Base-by-base conservation (phyloP, 176 grass and related monocot species). In the Hyparrhenia diplandra region DNA sequence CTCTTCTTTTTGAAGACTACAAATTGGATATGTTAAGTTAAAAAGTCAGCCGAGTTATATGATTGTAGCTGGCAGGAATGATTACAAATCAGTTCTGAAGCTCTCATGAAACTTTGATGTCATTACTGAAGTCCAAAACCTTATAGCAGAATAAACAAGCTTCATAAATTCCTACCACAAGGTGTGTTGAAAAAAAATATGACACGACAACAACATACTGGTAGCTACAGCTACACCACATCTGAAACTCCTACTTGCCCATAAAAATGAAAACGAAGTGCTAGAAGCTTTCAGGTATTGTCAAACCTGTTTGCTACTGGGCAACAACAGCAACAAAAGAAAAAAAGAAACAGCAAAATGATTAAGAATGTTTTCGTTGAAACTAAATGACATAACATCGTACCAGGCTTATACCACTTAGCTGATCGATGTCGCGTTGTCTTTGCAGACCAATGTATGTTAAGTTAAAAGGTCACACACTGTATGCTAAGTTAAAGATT, bases 201-300 rank as follows among this genome's bases (percentile, higher is more conserved):
- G 31, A 27, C 14, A 37, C 2, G 1, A 43, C 2, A 76, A 62
- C 21, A 63, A 59, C 29, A 80, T 52, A 16, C 46, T 67, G 25
- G 35, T 13, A 41, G 13, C 6, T n/a, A n/a, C n/a, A 41, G 13
- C 6, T 42, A 21, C n/a, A 81, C 36, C 5, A 42, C 67, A 32
- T 62, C 31, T 23, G 34, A 40, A 43, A 43, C 31, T 18, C 52
- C 13, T 71, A 6, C 25, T 58, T 72, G 13, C 42, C 13, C 52
- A 9, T 55, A 24, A 64, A 65, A 65, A 67, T 25, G 41, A 83
- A 32, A 90, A 92, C 4, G 49, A 65, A 57, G 87, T 92, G 80
- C 60, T 88, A 9, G 93, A 85, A 46, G 75, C 52, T 87, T 89
- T 96, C 51, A 92, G 45, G 45, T 59, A 58, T 58, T 58, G 9